Conservation (phyloP, 1,139 yeast genomes). For the Yamadazyma jaroonii region DNA sequence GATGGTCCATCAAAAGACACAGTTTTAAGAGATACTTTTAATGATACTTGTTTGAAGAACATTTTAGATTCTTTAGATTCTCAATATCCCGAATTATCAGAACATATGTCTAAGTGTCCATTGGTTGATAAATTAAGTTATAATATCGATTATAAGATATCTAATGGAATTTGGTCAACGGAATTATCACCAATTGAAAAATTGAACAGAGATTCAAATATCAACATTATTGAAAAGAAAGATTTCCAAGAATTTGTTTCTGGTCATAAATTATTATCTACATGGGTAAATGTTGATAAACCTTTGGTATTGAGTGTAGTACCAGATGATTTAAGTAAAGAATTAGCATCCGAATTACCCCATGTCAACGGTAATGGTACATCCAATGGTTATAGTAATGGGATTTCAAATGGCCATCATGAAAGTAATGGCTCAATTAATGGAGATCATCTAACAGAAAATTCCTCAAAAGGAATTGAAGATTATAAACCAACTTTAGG, state of each 20-base stretch:
- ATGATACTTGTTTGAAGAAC: constrained; percentile 28
- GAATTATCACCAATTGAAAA: constrained; percentile 15
- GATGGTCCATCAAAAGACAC: constrained; percentile 15
- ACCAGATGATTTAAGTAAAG: constrained; percentile 5
- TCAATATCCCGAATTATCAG: constrained; percentile 27
- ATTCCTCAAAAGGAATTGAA: constrained; percentile 1
- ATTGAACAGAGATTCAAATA: constrained; percentile 4
- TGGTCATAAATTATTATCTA: constrained; percentile 29
- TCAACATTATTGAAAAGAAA: constrained; percentile 15
- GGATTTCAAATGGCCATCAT: constrained; percentile 1
- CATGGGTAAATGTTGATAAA: constrained; percentile 35
- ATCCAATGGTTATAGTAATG: constrained; percentile 1
- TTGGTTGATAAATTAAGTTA: constrained; percentile 22
- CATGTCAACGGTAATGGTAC: constrained; percentile 3
- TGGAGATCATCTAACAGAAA: background rate
- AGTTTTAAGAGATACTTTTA: constrained; percentile 32
- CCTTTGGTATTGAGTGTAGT: constrained; percentile 19
- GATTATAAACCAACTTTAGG: constrained; percentile 23
- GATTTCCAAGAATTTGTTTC: constrained; percentile 29
- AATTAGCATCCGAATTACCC: background rate
- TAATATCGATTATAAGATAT: constrained; percentile 29
- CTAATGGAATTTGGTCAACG: constrained; percentile 28
- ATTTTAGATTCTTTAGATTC: constrained; percentile 26
- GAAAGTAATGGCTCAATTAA: constrained; percentile 2
- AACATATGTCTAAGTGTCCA: constrained; percentile 23